Evolutionary conservation across 306 rosid genomes (phyloP).

Genomic region (Rubus idaeus): DNA sequence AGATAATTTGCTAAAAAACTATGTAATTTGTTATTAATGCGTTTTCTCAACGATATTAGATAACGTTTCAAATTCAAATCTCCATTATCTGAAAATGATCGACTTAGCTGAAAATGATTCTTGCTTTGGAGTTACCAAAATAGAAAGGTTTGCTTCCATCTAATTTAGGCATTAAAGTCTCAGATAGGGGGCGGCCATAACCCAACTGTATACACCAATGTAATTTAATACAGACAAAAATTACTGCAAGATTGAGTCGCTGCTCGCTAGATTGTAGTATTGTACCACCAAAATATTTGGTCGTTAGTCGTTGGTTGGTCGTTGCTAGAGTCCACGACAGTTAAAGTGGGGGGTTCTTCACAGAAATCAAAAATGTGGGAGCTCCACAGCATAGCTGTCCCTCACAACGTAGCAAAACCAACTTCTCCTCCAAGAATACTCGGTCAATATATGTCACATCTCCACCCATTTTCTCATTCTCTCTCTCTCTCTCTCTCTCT

Average conservation of each 20-base stretch:
- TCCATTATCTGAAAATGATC: too few species aligned
- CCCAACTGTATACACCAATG: background rate
- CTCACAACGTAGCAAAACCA: background rate
- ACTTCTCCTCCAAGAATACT: slow-evolving; percentile 15
- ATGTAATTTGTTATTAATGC: too few species aligned
- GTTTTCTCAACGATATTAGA: too few species aligned
- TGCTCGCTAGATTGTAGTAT: background rate
- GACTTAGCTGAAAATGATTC: too few species aligned
- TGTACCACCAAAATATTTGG: background rate
- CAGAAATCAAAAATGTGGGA: slow-evolving; percentile 2
- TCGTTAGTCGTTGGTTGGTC: background rate
- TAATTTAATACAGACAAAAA: background rate
- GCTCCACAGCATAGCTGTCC: slow-evolving; percentile 9
- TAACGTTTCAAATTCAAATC: too few species aligned
- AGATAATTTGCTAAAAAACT: too few species aligned
- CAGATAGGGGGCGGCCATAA: too few species aligned
- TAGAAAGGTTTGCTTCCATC: too few species aligned
- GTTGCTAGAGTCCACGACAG: slow-evolving; percentile 2
- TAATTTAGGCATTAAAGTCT: too few species aligned
- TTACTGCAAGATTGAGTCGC: background rate
- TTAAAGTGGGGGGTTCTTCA: slow-evolving; percentile 24
- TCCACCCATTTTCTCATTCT: background rate
- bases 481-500: background rate
- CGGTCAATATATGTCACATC: background rate
- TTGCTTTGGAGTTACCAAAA: too few species aligned